These are phyloP conservation scores for Globisporangium radiosum DNA, from an alignment of 352 stramenopile species.

Conservation along the genomic window DNA sequence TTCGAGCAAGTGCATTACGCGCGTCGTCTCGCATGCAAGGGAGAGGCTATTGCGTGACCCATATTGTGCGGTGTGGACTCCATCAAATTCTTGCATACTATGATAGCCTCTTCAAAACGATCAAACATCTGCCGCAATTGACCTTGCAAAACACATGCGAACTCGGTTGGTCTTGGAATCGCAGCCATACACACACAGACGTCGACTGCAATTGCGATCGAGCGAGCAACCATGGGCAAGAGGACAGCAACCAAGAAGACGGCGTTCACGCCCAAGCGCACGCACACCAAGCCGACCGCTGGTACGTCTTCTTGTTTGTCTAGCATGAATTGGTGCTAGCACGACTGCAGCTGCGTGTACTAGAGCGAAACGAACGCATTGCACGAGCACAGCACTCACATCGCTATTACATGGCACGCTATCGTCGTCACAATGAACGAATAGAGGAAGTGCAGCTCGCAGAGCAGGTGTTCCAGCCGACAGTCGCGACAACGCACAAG, in stretches of 20 bases:
- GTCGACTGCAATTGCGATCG: conserved; percentile 1
- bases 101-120: too few species aligned
- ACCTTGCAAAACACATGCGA: neutral
- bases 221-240: neutral
- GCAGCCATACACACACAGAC: neutral
- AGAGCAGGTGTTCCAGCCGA: conserved; percentile 47
- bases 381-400: neutral
- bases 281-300: conserved; percentile 8
- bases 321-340: neutral
- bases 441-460: conserved; percentile 51
- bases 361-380: too few species aligned
- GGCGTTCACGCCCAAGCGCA: neutral
- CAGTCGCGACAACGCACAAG: conserved; percentile 19
- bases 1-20: too few species aligned
- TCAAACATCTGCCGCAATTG: neutral
- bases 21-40: too few species aligned
- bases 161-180: neutral
- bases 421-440: neutral
- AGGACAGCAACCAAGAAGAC: neutral
- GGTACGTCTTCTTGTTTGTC: conserved; percentile 2
- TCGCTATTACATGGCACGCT: neutral
- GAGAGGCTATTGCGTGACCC: too few species aligned
- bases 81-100: too few species aligned
- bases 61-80: too few species aligned
- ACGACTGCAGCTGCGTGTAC: too few species aligned